Base-by-base conservation (phyloP, 2,329 filamentous ascomycete species). In the Volutella citrinella region DNA sequence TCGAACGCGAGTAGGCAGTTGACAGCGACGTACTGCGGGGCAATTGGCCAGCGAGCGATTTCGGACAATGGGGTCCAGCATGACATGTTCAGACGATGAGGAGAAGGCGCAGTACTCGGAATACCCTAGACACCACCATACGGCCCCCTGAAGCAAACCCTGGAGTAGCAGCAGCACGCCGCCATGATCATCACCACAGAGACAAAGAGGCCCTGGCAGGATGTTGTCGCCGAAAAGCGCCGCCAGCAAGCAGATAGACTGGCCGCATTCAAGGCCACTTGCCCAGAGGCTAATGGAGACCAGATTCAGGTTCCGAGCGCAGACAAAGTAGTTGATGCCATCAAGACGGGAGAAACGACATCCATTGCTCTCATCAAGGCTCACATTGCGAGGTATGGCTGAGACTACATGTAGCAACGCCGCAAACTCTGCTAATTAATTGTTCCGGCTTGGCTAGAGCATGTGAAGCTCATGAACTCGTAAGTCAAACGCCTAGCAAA, bases 351-450 rank as follows among this genome's bases (percentile, higher is more conserved):
- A 4, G 13, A 40, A 14, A 25, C 14, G n/a, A 36, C 29, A 14
- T 36, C 26, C 10, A 29, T 25, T 3, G 32, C 32, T 5, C n/a
- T 42, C 13, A 29, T 30, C n/a, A 31, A 28, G 10, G 30, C 25
- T 10, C 40, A 42, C 20, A 42, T 42, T 12, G 22, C 30, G 14
- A 33, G 27, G 40, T 42, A 9, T 9, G 29, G 23, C 8, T n/a
- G 2, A 11, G 12, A n/a, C 5, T 15, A 11, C n/a, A 16, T 15
- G 10, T 7, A 12, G 14, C 13, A 18, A 7, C 5, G 13, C 5
- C 5, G 14, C 3, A 11, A 10, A 5, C 4, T 13, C 22, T 25
- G n/a, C 12, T 5, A 10, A 15, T 5, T 15, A 6, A 14, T 8
- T 16, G 13, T 15, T 6, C n/a, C n/a, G n/a, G n/a, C 14, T 28